Base-by-base conservation (phyloP, 2,329 filamentous ascomycete genomes). In the Massarina eburnea region DNA sequence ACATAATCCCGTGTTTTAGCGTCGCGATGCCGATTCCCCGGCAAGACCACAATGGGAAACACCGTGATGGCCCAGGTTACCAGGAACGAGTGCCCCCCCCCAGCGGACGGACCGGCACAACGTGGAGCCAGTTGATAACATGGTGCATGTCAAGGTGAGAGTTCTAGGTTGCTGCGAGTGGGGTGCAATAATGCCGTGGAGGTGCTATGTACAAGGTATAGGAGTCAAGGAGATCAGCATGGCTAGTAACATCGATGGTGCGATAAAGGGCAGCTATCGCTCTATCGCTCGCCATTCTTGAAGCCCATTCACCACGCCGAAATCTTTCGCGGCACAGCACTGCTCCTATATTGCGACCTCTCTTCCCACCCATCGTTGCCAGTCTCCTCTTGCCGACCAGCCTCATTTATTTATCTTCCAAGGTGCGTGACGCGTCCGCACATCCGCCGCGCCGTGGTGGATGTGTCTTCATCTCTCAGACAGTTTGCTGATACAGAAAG, bases 221-320 rank as follows among this genome's bases (percentile, higher is more conserved):
- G 53, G 54, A 60, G 52, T 55, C 59, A 57, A 54, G 54, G 56
- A 57, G 8, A 8, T n/a, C 39, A 22, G 52, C 49, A 41, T 44
- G n/a, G n/a, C 40, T 47, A 43, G 41, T 53, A 4, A 29, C 53
- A 41, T 48, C 49, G 54, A 67, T 67, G 64, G 61, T 66, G 66
- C 68, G 64, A 64, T 67, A 41, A 49, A 61, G 57, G 55, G 57
- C 53, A 51, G 49, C 50, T 43, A 61, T 58, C 58, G 56, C 48
- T 58, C 52, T 46, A 62, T 62, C 37, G 39, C 43, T 38, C 35
- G 35, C 21, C 12, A 38, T 38, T 24, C 35, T 8, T 35, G 33
- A 20, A 6, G n/a, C 33, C 4, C 17, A 44, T 46, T 63, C 54
- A 60, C 62, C 46, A 66, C 64, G 49, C 51, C 55, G 52, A 58